phyloP scores from a whole-genome alignment of 345 rosid genomes.

The Eucalyptus urophylla region DNA sequence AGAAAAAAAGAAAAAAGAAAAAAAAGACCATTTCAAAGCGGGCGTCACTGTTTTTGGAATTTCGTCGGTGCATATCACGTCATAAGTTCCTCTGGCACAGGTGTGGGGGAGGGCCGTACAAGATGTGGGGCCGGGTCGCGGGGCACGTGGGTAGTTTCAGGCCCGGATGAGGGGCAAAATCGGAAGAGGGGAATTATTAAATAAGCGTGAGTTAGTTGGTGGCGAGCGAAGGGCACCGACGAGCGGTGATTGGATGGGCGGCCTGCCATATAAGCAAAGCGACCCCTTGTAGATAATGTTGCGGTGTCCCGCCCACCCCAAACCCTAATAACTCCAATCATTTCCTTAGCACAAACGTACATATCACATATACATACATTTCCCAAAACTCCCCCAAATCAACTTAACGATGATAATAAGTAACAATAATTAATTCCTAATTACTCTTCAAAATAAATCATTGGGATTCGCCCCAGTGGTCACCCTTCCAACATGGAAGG shows the following conservation, averaged over 20 bases:
- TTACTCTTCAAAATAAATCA: background rate
- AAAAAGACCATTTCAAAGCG: background rate
- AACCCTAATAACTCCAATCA: background rate
- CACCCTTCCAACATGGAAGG: too few species aligned
- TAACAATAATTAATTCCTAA: background rate
- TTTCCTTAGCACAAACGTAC: background rate
- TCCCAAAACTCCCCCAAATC: background rate
- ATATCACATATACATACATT: background rate
- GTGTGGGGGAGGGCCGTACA: background rate
- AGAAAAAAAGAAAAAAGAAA: too few species aligned
- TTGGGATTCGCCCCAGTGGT: too few species aligned
- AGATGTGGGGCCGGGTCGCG: background rate
- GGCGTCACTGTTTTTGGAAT: background rate
- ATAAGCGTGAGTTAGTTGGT: slow-evolving; percentile 13
- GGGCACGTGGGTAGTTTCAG: background rate
- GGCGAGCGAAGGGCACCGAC: slow-evolving; percentile 27
- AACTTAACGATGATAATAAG: background rate
- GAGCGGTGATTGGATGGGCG: slow-evolving; percentile 38
- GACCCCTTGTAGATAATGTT: slow-evolving; percentile 10
- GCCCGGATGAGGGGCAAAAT: background rate
- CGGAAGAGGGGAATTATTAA: background rate
- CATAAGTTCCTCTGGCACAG: background rate
- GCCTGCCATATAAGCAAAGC: slow-evolving; percentile 11
- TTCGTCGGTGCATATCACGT: background rate
- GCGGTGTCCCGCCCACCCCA: slow-evolving; percentile 2